phyloP scores from a whole-genome alignment of 768 basidiomycete genomes.

The Clitopilus hobsonii region DNA sequence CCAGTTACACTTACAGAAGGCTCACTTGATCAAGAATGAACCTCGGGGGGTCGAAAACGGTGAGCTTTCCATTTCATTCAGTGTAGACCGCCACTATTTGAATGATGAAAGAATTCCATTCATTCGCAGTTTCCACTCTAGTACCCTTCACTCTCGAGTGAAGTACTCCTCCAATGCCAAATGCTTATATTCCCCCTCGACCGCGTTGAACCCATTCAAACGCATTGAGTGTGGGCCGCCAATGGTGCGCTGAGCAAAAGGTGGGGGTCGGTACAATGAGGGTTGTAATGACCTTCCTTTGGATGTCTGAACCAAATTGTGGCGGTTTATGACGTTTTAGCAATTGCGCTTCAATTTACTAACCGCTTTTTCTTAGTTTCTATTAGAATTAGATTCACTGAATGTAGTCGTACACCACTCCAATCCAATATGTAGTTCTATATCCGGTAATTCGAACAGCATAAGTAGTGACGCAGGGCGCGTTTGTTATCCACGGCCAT shows the following conservation, averaged over 20 bases:
- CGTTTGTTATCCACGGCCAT: constrained; percentile 34
- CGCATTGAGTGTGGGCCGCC: constrained; percentile 62
- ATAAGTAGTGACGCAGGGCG: background rate
- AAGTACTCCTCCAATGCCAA: constrained; percentile 73
- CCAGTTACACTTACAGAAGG: no score
- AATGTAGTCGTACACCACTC: background rate
- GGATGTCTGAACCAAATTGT: constrained; percentile 68
- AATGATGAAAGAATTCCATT: constrained; percentile 56
- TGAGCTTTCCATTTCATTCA: background rate
- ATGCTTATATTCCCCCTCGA: constrained; percentile 69
- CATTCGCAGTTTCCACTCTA: constrained; percentile 90
- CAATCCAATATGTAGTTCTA: no score
- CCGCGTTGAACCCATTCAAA: constrained; percentile 64
- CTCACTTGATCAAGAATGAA: background rate
- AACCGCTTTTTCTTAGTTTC: background rate
- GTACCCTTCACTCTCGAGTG: constrained; percentile 43
- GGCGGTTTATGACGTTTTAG: background rate
- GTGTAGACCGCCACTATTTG: constrained; percentile 2
- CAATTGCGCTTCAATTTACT: background rate
- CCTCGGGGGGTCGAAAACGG: background rate
- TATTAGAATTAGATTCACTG: background rate
- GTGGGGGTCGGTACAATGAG: constrained; percentile 73
- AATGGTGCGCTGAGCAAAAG: constrained; percentile 67
- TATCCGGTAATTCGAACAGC: background rate
- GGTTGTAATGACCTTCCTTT: constrained; percentile 75